Evolutionary conservation across 208 protist genomes (phyloP).

Genomic region (Wallacemonas sp.): DNA sequence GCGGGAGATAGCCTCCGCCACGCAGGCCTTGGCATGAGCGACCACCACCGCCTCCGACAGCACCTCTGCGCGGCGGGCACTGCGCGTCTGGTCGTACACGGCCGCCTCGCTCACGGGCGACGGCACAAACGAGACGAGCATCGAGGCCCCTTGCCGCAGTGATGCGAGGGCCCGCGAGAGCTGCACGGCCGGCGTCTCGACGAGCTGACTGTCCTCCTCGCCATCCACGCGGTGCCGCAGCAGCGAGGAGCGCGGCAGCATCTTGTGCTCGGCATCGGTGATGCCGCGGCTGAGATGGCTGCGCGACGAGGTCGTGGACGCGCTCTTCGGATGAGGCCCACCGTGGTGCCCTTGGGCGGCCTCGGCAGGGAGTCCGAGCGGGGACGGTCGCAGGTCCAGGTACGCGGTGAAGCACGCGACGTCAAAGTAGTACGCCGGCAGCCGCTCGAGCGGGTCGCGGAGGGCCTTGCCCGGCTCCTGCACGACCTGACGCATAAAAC

Average conservation of each 20-base stretch:
- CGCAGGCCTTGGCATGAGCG: constrained; percentile 40
- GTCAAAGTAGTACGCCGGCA: constrained; percentile 50
- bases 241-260: constrained; percentile 6
- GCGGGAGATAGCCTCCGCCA: constrained; percentile 58
- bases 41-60: constrained; percentile 37
- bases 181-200: constrained; percentile 26
- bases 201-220: constrained; percentile 18
- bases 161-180: constrained; percentile 45
- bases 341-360: too few relatives aligned
- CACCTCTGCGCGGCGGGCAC: constrained; percentile 45
- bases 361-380: neutral
- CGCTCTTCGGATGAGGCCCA: too few relatives aligned
- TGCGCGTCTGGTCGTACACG: constrained; percentile 36
- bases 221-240: constrained; percentile 24
- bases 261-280: constrained; percentile 5
- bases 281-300: neutral
- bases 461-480: constrained; percentile 25
- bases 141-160: constrained; percentile 41
- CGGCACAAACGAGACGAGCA: constrained; percentile 59
- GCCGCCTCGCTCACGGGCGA: constrained; percentile 40
- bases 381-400: constrained; percentile 36
- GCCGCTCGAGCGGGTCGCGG: constrained; percentile 37
- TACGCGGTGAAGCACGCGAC: constrained; percentile 63
- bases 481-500: constrained; percentile 48
- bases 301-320: too few relatives aligned